Evolutionary conservation across 108 stramenopile genomes (phyloP).

Genomic region (Skeletonema potamos): DNA sequence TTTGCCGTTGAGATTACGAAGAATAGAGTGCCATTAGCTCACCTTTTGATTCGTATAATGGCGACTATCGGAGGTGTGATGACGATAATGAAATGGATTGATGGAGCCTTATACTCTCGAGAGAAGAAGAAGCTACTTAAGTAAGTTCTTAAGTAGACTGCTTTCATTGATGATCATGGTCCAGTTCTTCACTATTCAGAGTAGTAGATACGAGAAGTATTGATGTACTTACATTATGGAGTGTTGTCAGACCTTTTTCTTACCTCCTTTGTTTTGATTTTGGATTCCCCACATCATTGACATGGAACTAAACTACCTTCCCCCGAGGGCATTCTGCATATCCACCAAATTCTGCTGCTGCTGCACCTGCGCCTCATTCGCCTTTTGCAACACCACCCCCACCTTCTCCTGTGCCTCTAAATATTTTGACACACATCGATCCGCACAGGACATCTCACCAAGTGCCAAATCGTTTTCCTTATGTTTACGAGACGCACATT

Average conservation of each 20-base stretch:
- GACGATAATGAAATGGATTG: slow-evolving; percentile 78
- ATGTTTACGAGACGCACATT: slow-evolving; percentile 89
- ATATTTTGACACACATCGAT: slow-evolving; percentile 95
- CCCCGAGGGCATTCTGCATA: slow-evolving; percentile 75
- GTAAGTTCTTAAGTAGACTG: background rate
- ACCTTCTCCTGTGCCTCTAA: slow-evolving; percentile 91
- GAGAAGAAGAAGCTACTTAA: slow-evolving; percentile 25
- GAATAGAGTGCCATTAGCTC: slow-evolving; percentile 74
- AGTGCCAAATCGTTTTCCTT: slow-evolving; percentile 88
- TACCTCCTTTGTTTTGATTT: background rate
- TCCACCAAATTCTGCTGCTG: slow-evolving; percentile 71
- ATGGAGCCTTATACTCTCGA: slow-evolving; percentile 56
- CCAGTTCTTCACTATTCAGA: background rate
- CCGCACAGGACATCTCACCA: slow-evolving; percentile 96
- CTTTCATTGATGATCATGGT: too few species aligned
- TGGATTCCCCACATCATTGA: background rate
- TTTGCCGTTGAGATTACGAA: slow-evolving; percentile 91
- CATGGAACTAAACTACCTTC: slow-evolving; percentile 15
- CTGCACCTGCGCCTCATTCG: slow-evolving; percentile 75
- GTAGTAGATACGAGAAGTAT: too few species aligned
- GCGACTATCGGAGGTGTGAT: slow-evolving; percentile 96
- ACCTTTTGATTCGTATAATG: slow-evolving; percentile 90
- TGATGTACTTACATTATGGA: background rate
- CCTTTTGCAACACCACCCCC: slow-evolving; percentile 81
- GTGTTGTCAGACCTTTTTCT: too few species aligned